A percentile compares a stretch with the other conserved stretches of the same genome.
Conservation (phyloP, 179 eudicot species). For the Corrigiola litoralis region DNA sequence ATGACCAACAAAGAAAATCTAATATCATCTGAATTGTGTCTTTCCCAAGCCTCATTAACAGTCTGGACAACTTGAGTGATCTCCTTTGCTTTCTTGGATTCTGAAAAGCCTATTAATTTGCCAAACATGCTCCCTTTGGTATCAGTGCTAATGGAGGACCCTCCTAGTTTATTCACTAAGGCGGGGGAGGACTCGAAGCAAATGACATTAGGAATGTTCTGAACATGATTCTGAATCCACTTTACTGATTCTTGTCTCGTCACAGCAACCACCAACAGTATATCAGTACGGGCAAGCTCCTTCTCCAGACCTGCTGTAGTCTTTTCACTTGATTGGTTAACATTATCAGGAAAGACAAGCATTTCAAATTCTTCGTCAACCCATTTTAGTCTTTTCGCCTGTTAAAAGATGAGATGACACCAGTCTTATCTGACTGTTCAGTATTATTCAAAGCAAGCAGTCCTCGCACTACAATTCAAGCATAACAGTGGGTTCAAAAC, state of each 20-base stretch:
- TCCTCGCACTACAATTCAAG: not conserved
- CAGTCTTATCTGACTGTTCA: not conserved
- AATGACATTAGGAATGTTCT: constrained; percentile 54
- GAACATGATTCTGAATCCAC: constrained; percentile 49
- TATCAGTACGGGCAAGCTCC: constrained; percentile 44
- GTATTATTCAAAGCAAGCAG: constrained; percentile 11
- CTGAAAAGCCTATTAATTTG: constrained; percentile 30
- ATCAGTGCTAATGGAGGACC: constrained; percentile 31
- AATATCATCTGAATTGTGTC: constrained; percentile 87
- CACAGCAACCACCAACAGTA: constrained; percentile 68
- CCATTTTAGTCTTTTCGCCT: constrained; percentile 84
- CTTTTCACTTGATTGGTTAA: constrained; percentile 17
- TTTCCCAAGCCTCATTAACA: constrained; percentile 71
- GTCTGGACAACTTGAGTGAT: constrained; percentile 43
- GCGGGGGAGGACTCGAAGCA: constrained; percentile 71
- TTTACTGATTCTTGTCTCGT: constrained; percentile 49
- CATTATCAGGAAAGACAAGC: constrained; percentile 60
- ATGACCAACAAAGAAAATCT: constrained; percentile 77
- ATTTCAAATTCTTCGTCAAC: constrained; percentile 72
- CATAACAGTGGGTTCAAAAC: no score
- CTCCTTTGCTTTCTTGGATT: constrained; percentile 32
- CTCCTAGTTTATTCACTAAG: constrained; percentile 75
- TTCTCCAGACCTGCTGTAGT: constrained; percentile 26
- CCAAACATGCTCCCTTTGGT: constrained; percentile 32
- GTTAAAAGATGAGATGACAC: constrained; percentile 20